Evolutionary conservation across 2,329 filamentous ascomycete genomes (phyloP), one percentile per base, ranked within the genome.

Genomic region (Zasmidium cellare): DNA sequence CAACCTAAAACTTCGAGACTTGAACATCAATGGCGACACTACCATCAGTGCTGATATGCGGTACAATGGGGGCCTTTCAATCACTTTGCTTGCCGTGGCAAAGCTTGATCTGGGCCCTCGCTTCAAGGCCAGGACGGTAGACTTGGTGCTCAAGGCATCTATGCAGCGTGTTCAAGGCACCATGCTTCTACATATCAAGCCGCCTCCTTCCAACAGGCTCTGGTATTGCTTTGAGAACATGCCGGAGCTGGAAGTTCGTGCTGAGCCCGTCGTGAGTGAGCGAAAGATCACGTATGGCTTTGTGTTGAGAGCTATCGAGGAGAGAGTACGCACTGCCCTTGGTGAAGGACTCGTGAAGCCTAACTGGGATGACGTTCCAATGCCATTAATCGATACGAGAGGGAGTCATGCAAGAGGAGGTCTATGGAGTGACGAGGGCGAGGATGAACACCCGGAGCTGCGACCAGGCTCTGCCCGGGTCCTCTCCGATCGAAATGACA

Each of bases 181-280:
- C 67, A 76, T 90, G 47, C 77, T 96, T 25, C 81, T 97, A 68
- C 89, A 91, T 69, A 87, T 97, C 74, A 99, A 99, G 74, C 91
- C 94, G 6, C 91, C 93, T 16, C 94, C 94, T 0, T 97, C 92
- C 74, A 99, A 99, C 72, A 86, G 94, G 44, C 74, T 96, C n/a
- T 99, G 94, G 94, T 85, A 97, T 65, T 88, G 92, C 0, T 99
- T 99, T 71, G 90, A 96, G 71, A 86, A 86, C n/a, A 90, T 92
- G 82, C 94, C 94, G 18, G 92, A 93, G 70, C 89, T 99, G 78
- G 92, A 96, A 61, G 87, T 97, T 81, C 86, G 86, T n/a, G 91
- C 97, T 46, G 92, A 97, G 72, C 94, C 94, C 2, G 92, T 99
- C 65, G 92, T 99, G 51, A 96, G 92, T 76, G 89, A 92, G 14